Base-by-base conservation (phyloP, 2,329 filamentous ascomycete species). In the Talaromyces sp. region DNA sequence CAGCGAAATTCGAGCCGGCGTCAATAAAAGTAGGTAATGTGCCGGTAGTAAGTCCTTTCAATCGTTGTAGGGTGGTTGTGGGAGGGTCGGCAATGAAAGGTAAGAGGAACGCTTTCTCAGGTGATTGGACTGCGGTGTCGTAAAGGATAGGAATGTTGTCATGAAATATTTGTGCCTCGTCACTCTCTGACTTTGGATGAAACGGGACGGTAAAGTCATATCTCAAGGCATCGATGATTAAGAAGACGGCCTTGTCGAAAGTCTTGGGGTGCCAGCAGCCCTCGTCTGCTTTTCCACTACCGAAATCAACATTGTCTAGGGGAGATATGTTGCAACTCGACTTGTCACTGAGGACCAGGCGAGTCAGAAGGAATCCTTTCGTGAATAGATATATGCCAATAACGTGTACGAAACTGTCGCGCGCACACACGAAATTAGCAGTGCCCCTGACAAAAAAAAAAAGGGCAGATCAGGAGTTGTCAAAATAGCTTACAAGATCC, bases 41-140 rank as follows among this genome's bases (percentile, higher is more conserved):
- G 4, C 95, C 95, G 0, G 95, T 99, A 18, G 93, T 99, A 66
- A 99, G 77, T 3, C 94, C 95, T 78, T 98, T 98, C 66, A 99
- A 78, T 65, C 95, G 83, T 76, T 98, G 95, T 63, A 98, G 79
- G 6, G 95, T 99, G 5, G 93, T 89, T 3, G 95, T 99, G 6
- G 95, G 95, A 40, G 95, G 94, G 72, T 99, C 95, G 44, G 95
- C 95, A 71, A 99, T 97, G 76, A 99, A 99, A 0, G 95, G 95
- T 30, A 93, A 83, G 55, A 99, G 81, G 71, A 99, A 91, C 0
- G 95, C 93, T 75, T 96, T 91, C 61, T 88, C 81, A 0, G 95
- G 95, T 54, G 85, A 82, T 61, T 85, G 80, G 62, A 87, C 78
- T 0, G 94, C 89, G 10, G 89, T 92, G 69, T 96, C 91, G 79